phyloP scores from a whole-genome alignment of 352 stramenopile species.

The Pythium diclinum region DNA sequence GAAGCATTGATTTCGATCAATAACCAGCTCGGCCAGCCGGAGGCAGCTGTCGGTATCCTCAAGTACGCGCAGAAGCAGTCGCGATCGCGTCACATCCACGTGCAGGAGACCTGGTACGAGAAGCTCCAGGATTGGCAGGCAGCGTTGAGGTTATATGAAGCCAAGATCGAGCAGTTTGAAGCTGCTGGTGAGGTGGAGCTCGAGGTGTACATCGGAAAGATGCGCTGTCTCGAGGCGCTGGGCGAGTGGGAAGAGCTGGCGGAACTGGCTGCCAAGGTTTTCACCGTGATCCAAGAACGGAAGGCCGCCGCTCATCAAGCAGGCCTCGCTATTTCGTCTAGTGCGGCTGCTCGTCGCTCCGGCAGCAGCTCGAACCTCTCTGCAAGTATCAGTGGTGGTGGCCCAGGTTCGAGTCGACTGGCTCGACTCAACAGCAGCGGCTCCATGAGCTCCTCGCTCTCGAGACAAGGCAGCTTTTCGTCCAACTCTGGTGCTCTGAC shows the following conservation, averaged over 20 bases:
- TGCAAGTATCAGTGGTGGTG: neutral
- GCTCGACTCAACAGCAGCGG: slow-evolving; percentile 8
- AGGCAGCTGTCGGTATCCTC: slow-evolving; percentile 97
- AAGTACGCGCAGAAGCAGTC: slow-evolving; percentile 90
- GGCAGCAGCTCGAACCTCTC: slow-evolving; percentile 8
- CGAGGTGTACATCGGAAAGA: slow-evolving; percentile 95
- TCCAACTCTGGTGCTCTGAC: slow-evolving; percentile 8
- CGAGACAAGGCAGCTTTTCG: slow-evolving; percentile 25
- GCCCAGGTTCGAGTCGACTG: neutral
- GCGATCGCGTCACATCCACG: slow-evolving; percentile 74
- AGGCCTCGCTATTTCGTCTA: neutral
- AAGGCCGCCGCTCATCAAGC: slow-evolving; percentile 3
- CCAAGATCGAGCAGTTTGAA: slow-evolving; percentile 61
- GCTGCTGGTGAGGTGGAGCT: slow-evolving; percentile 57
- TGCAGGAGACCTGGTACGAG: slow-evolving; percentile 97
- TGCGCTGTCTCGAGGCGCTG: slow-evolving; percentile 97
- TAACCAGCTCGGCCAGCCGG: slow-evolving; percentile 94
- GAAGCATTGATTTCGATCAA: slow-evolving; percentile 99
- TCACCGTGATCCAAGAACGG: slow-evolving; percentile 18
- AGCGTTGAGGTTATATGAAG: slow-evolving; percentile 95
- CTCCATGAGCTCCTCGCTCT: slow-evolving; percentile 21
- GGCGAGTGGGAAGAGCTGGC: slow-evolving; percentile 88
- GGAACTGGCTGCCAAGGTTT: slow-evolving; percentile 42
- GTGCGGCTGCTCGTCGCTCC: slow-evolving; percentile 9
- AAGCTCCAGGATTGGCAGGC: slow-evolving; percentile 98